Evolutionary conservation across 352 stramenopile species (phyloP), one percentile per base, ranked within the genome.

Genomic region (Phytophthora crassamura): DNA sequence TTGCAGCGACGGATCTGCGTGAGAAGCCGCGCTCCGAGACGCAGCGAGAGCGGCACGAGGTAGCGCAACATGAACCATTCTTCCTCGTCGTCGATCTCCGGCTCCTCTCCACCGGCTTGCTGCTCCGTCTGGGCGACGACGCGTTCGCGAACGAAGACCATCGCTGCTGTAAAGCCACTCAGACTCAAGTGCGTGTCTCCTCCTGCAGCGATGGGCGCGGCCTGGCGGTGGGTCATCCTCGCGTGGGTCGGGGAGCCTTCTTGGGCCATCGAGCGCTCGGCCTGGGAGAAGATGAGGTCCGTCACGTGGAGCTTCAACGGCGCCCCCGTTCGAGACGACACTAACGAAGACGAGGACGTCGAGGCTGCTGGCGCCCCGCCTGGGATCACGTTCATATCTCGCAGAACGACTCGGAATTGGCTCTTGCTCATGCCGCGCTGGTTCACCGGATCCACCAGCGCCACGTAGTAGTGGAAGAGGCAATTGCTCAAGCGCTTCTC

Each of bases 401-500:
- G 72, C 20, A 90, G 34, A 12, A 90, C 63, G 11, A 71, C 69
- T 14, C 81, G 81, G 48, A 90, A 90, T 77, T 88, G 81, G 32
- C 77, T 79, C 52, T 90, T 90, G 58, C 78, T 90, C 50, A 90
- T 72, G 0, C 76, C 77, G 10, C 63, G 62, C n/a, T 64, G 67
- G 28, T 76, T 47, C 6, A 87, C 51, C 2, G 81, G 81, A 53
- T 90, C 81, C 6, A 81, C 65, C 0, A 87, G 64, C 10, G 78
- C 77, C 30, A 87, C 66, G 58, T 88, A 90, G 71, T 87, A 90
- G 54, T 90, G 77, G 38, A 82, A 90, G 6, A 90, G 43, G 18
- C 78, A 86, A 61, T 90, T 90, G 51, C 72, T 84, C 12, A 90
- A 68, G n/a, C 81, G 74, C 51, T 88, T 85, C 45, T 85, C 81